Evolutionary conservation across 768 basidiomycete genomes (phyloP).

Genomic region (Butyriboletus loyo): DNA sequence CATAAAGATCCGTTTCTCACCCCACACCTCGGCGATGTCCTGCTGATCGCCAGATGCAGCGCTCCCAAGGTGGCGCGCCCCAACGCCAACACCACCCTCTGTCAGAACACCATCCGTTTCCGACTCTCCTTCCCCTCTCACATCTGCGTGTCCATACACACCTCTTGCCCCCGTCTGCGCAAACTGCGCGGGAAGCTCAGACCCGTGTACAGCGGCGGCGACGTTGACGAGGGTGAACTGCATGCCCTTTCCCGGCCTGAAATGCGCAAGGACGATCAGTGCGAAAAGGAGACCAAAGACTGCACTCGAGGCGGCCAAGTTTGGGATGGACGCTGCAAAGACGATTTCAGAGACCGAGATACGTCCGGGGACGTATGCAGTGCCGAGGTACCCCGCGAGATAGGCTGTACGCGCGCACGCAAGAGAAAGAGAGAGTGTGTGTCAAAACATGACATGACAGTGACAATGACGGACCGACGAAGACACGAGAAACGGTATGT

Average conservation of each 20-base stretch:
- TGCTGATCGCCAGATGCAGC: background rate
- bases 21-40: slow-evolving; percentile 7
- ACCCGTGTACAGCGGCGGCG: slow-evolving; percentile 20
- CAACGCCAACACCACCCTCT: background rate
- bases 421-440: no score
- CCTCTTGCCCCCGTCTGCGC: background rate
- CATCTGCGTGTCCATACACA: background rate
- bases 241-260: slow-evolving; percentile 19
- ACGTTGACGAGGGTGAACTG: slow-evolving; percentile 26
- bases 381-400: slow-evolving; percentile 22
- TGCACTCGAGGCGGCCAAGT: slow-evolving; percentile 22
- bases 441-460: no score
- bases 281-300: slow-evolving; percentile 23
- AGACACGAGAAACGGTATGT: background rate
- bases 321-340: slow-evolving; percentile 27
- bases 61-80: background rate
- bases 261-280: slow-evolving; percentile 21
- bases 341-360: slow-evolving; percentile 19
- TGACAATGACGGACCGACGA: background rate
- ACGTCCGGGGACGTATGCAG: slow-evolving; percentile 29
- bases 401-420: slow-evolving; percentile 7
- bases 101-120: background rate
- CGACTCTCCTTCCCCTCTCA: background rate
- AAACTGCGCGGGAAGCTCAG: slow-evolving; percentile 24
- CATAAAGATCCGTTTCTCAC: slow-evolving; percentile 12